Base-by-base conservation (phyloP, 2,329 filamentous ascomycete species). In the Phialemoniopsis sp. region DNA sequence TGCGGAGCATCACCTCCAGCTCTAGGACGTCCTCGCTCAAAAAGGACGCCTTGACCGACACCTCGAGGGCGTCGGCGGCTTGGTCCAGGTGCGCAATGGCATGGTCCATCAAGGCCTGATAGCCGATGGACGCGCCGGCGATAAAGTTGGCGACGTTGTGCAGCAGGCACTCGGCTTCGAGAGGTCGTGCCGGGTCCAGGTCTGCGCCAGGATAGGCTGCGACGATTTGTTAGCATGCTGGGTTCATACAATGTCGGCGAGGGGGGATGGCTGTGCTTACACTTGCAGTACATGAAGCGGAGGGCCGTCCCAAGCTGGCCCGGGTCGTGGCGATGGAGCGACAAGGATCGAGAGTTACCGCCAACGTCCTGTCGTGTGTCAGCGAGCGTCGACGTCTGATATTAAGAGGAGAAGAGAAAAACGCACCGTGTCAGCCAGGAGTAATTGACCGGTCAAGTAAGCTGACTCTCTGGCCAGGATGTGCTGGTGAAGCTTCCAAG, bases 61-160 rank as follows among this genome's bases (percentile, higher is more conserved):
- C 43, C 1, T 72, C 73, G 3, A 85, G 50, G 2, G 68, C 64
- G 4, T 64, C 58, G 2, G 70, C 60, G 0, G 78, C 76, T 32
- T 73, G 60, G 2, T 71, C 60, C 68, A 85, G 81, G 0, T 72
- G 70, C 3, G 75, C 62, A 3, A 80, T 48, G 0, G 75, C 77
- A 15, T 33, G 46, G n/a, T 40, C 36, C 50, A 53, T 57, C 51
- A 59, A 47, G 31, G 38, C 26, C 3, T 21, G 33, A 43, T 46
- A 53, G 14, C 37, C 38, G 13, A 58, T 46, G 4, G 50, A 49
- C 8, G 47, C 45, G 12, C 49, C 57, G 14, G 47, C 48, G 33
- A 59, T 38, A 44, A 47, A 61, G 43, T 48, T 44, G 36, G 50
- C 47, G 9, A 50, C 44, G 41, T 53, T 52, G 17, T 34, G 37